These are phyloP conservation scores for Trypanosoma cruzi DNA, from an alignment of 208 protist species.

Conservation along the genomic window DNA sequence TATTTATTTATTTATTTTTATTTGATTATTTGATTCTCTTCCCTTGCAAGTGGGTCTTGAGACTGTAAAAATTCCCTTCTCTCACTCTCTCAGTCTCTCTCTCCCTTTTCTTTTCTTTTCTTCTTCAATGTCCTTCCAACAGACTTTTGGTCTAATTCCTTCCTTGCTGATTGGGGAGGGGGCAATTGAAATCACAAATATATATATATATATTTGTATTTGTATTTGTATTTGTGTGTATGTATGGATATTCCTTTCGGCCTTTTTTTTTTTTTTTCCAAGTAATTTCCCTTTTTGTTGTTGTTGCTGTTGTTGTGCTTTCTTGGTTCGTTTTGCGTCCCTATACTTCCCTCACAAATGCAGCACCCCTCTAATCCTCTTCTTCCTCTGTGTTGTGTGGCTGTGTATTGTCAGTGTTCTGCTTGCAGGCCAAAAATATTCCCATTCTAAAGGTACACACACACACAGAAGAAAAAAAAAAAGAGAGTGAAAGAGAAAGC, in stretches of 20 bases:
- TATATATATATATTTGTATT: background rate
- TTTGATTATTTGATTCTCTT: no score
- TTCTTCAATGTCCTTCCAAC: no score
- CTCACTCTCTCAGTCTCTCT: background rate
- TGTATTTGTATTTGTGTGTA: background rate
- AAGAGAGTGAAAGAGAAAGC: background rate
- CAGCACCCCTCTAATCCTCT: background rate
- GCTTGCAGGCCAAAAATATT: background rate
- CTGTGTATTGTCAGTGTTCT: background rate
- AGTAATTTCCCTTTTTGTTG: background rate
- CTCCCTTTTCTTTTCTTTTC: background rate
- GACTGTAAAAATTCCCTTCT: no score
- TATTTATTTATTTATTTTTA: background rate
- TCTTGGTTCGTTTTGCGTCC: no score
- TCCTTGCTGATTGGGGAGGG: background rate
- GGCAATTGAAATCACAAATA: background rate
- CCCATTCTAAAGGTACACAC: background rate
- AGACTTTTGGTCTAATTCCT: conserved; percentile 2
- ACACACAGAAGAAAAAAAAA: conserved; percentile 3
- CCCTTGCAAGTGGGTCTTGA: no score
- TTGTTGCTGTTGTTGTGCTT: background rate
- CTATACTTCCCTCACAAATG: background rate
- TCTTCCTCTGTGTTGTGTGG: background rate
- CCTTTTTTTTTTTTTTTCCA: background rate
- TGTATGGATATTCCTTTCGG: background rate